Percentiles rank a stretch among this genome's conserved stretches.
These are phyloP conservation scores for Arthrobotrys iridis DNA, from an alignment of 2,329 filamentous ascomycete species.

Conservation along the genomic window DNA sequence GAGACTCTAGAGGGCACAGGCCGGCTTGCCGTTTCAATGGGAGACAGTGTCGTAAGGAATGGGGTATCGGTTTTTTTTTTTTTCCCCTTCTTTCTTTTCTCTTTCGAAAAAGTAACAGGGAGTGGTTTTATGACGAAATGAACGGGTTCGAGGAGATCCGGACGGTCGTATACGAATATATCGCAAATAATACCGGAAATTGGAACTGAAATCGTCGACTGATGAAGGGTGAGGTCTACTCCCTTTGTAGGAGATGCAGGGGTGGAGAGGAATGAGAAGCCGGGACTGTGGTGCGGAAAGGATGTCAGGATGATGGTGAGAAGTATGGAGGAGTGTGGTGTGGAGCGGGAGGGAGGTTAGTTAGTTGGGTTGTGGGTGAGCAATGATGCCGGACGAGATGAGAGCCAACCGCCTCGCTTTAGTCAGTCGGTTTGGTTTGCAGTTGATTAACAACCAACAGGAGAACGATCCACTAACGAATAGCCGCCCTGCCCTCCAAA, in stretches of 20 bases:
- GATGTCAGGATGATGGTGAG: conserved; percentile 18
- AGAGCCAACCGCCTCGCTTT: conserved; percentile 32
- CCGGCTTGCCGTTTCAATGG: conserved; percentile 28
- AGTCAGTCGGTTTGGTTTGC: conserved; percentile 6
- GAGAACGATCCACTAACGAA: conserved; percentile 9
- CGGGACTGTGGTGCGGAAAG: not conserved
- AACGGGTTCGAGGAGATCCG: conserved; percentile 15
- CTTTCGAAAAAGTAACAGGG: not conserved
- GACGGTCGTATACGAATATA: not conserved
- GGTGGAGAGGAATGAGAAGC: not conserved
- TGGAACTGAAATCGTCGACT: not conserved
- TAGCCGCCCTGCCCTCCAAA: conserved; percentile 33
- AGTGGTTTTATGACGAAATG: conserved; percentile 6
- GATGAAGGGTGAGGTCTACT: not conserved
- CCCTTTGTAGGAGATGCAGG: not conserved
- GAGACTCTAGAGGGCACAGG: conserved; percentile 13
- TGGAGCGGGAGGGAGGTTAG: conserved; percentile 16
- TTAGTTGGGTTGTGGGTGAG: not conserved
- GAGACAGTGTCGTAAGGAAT: conserved; percentile 16
- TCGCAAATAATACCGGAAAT: conserved; percentile 3
- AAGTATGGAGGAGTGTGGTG: not conserved
- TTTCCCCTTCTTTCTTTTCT: no score
- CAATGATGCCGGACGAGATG: conserved; percentile 41
- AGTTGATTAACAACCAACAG: conserved; percentile 26
- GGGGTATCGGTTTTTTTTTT: conserved; percentile 25